These are phyloP conservation scores for Starmera stellimalicola DNA, from an alignment of 1,139 yeast species.

Conservation along the genomic window DNA sequence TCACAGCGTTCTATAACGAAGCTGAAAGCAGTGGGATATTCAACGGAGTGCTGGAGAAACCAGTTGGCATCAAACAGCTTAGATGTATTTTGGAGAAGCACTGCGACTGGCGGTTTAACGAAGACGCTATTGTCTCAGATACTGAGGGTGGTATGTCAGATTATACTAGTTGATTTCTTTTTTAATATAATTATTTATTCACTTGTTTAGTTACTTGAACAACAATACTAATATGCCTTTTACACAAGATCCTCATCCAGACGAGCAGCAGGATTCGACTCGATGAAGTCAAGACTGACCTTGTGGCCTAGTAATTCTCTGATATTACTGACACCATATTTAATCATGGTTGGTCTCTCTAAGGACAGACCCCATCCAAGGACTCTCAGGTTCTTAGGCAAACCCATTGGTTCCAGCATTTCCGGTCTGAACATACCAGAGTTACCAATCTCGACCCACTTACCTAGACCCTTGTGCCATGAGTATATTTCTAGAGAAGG, in stretches of 20 bases:
- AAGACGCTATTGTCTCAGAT: conserved; percentile 19
- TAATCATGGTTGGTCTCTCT: conserved; percentile 99
- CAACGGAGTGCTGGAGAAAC: conserved; percentile 69
- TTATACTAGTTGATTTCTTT: too few species aligned
- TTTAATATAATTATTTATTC: too few species aligned
- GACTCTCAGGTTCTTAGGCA: conserved; percentile 89
- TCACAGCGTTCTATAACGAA: conserved; percentile 66
- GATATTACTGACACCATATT: conserved; percentile 90
- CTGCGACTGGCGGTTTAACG: conserved; percentile 16
- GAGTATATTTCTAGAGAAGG: conserved; percentile 98
- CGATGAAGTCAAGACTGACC: conserved; percentile 87
- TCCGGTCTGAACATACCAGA: conserved; percentile 99
- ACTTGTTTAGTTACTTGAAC: too few species aligned
- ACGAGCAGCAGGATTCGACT: conserved; percentile 95
- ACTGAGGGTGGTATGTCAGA: conserved; percentile 9
- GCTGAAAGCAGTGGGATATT: conserved; percentile 47
- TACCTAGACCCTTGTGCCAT: conserved; percentile 87
- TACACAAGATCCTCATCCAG: conserved; percentile 53
- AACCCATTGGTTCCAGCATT: conserved; percentile 97
- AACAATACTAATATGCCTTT: too few species aligned
- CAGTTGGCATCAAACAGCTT: conserved; percentile 43
- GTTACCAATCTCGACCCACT: conserved; percentile 99
- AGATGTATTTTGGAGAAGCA: conserved; percentile 20
- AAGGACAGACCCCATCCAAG: conserved; percentile 96
- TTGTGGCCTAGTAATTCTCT: conserved; percentile 94